phyloP scores from a whole-genome alignment of 139 green algal species.

The Deuterostichococcus epilithicus region DNA sequence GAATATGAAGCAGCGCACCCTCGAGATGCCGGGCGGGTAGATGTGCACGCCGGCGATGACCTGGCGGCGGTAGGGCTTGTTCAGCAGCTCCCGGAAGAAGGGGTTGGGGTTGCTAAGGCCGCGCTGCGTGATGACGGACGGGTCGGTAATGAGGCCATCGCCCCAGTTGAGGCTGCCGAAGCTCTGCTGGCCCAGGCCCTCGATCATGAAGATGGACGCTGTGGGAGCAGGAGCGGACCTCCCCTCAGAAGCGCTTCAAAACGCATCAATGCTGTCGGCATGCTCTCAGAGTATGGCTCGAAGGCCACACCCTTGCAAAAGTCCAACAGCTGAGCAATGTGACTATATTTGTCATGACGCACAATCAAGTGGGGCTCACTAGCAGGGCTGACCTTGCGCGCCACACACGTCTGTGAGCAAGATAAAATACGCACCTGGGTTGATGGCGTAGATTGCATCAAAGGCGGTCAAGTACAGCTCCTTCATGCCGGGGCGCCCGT shows the following conservation, averaged over 20 bases:
- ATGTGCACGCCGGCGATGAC: slow-evolving; percentile 14
- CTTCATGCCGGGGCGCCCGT: neutral
- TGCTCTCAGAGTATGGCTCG: too few relatives aligned
- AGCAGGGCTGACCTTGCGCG: too few relatives aligned
- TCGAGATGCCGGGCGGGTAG: slow-evolving; percentile 12
- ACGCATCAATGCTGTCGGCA: too few relatives aligned
- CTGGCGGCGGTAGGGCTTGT: slow-evolving; percentile 32
- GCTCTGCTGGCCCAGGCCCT: slow-evolving; percentile 12
- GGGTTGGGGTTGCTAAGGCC: slow-evolving; percentile 30
- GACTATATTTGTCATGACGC: too few relatives aligned
- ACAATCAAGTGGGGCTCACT: too few relatives aligned
- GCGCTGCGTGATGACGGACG: neutral
- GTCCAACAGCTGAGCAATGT: too few relatives aligned
- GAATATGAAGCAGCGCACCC: neutral
- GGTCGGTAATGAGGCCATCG: slow-evolving; percentile 41
- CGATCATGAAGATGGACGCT: slow-evolving; percentile 24
- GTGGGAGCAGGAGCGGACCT: neutral
- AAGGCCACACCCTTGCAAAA: too few relatives aligned
- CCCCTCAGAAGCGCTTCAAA: too few relatives aligned
- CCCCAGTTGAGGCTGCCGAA: slow-evolving; percentile 11
- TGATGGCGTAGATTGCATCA: slow-evolving; percentile 34
- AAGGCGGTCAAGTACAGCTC: slow-evolving; percentile 41
- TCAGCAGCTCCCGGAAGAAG: slow-evolving; percentile 41
- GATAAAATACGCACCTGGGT: neutral
- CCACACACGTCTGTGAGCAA: neutral